Evolutionary conservation across 1,284 basidiomycete genomes (phyloP).

Genomic region (Polyporus tsugae): DNA sequence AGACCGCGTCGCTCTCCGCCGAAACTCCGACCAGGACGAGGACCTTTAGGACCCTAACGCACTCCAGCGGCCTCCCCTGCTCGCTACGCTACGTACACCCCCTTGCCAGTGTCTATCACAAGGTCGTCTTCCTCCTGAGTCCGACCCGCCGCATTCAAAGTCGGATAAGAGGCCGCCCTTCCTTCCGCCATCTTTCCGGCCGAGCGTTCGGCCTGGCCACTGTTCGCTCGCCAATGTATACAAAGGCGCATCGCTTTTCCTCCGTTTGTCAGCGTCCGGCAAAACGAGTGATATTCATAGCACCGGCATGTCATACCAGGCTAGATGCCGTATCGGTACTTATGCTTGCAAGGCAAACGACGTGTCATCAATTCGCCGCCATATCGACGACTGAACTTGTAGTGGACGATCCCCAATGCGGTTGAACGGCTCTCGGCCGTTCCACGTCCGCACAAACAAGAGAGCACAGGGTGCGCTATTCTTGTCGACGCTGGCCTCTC

Average conservation of each 20-base stretch:
- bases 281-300: constrained; percentile 7
- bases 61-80: too few relatives aligned
- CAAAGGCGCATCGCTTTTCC: constrained; percentile 2
- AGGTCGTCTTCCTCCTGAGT: background rate
- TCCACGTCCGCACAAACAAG: background rate
- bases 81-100: too few relatives aligned
- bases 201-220: background rate
- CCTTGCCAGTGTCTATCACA: too few relatives aligned
- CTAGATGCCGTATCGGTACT: too few relatives aligned
- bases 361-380: background rate
- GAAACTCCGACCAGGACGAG: too few relatives aligned
- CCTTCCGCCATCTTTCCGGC: background rate
- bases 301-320: background rate
- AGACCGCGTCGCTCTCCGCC: too few relatives aligned
- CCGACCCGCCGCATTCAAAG: background rate
- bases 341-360: too few relatives aligned
- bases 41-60: too few relatives aligned
- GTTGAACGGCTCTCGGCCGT: background rate
- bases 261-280: constrained; percentile 4
- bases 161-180: background rate
- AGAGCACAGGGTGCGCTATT: background rate
- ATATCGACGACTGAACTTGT: background rate
- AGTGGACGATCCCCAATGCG: background rate
- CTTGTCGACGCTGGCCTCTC: background rate
- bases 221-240: background rate